These are phyloP conservation scores for Cordyceps pruinosa DNA, from an alignment of 2,329 filamentous ascomycete genomes.

Conservation along the genomic window DNA sequence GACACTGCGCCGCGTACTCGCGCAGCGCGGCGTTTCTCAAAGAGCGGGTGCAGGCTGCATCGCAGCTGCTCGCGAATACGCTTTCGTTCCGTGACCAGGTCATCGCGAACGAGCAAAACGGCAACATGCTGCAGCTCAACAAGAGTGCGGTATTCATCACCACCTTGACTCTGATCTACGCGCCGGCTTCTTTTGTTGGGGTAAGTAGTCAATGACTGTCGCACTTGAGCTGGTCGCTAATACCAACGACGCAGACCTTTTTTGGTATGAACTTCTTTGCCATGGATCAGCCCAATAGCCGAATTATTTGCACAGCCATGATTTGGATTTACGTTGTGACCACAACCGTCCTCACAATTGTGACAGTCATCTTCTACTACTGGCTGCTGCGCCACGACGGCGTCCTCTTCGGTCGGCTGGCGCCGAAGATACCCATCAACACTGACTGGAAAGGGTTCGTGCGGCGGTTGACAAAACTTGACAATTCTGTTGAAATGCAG, in stretches of 20 bases:
- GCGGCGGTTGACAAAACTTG: neutral
- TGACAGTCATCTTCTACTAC: constrained; percentile 27
- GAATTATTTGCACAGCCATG: constrained; percentile 26
- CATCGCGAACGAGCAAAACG: constrained; percentile 25
- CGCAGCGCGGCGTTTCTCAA: constrained; percentile 20
- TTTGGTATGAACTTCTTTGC: constrained; percentile 37
- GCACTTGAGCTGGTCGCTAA: neutral
- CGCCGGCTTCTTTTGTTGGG: constrained; percentile 30
- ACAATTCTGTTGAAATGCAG: constrained; percentile 1
- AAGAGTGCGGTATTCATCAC: constrained; percentile 28
- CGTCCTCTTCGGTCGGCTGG: constrained; percentile 18
- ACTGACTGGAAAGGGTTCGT: constrained; percentile 14
- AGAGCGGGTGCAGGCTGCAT: constrained; percentile 20
- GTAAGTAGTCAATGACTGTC: constrained; percentile 19
- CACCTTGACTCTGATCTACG: constrained; percentile 23
- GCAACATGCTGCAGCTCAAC: constrained; percentile 25
- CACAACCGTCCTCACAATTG: constrained; percentile 23
- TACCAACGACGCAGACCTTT: constrained; percentile 23
- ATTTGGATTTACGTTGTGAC: constrained; percentile 33
- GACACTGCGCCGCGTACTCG: constrained; percentile 15
- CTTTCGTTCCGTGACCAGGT: constrained; percentile 24
- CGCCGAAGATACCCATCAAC: constrained; percentile 16
- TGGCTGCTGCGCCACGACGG: constrained; percentile 22
- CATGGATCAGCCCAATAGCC: constrained; percentile 22
- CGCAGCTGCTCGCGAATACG: constrained; percentile 22